Evolutionary conservation across 805 yeast genomes (phyloP).

Genomic region (Debaryomyces castellii): DNA sequence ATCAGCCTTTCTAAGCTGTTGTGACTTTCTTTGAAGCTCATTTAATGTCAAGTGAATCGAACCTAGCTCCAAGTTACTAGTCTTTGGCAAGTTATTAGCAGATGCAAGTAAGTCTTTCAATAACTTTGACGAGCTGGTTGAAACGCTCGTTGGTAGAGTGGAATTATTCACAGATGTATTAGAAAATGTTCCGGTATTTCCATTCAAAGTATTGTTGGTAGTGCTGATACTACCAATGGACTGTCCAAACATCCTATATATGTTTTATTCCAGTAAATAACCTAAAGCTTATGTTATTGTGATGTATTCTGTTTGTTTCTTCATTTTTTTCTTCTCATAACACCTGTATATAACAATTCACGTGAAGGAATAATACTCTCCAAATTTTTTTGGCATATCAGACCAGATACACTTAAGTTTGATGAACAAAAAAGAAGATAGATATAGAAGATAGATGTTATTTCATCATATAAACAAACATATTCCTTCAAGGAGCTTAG

Average conservation of each 20-base stretch:
- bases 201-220: conserved; percentile 1
- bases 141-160: conserved; percentile 6
- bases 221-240: conserved; percentile 2
- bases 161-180: conserved; percentile 7
- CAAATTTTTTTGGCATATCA: too few species aligned
- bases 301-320: background rate
- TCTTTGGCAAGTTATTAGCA: conserved; percentile 69
- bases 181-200: conserved; percentile 1
- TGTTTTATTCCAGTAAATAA: background rate
- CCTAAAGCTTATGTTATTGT: background rate
- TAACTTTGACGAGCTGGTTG: conserved; percentile 17
- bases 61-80: conserved; percentile 63
- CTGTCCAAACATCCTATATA: conserved; percentile 6
- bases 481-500: background rate
- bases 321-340: background rate
- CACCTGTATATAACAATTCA: background rate
- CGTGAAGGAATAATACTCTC: too few species aligned
- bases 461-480: background rate
- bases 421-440: background rate
- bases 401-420: too few species aligned
- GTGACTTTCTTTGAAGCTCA: conserved; percentile 73
- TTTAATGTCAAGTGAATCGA: conserved; percentile 75
- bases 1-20: conserved; percentile 47
- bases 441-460: background rate
- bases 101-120: conserved; percentile 77